Percentiles rank a stretch among this genome's conserved stretches.
Conservation (phyloP, 2,329 filamentous ascomycete genomes). For the Penicillium hesseltinei region DNA sequence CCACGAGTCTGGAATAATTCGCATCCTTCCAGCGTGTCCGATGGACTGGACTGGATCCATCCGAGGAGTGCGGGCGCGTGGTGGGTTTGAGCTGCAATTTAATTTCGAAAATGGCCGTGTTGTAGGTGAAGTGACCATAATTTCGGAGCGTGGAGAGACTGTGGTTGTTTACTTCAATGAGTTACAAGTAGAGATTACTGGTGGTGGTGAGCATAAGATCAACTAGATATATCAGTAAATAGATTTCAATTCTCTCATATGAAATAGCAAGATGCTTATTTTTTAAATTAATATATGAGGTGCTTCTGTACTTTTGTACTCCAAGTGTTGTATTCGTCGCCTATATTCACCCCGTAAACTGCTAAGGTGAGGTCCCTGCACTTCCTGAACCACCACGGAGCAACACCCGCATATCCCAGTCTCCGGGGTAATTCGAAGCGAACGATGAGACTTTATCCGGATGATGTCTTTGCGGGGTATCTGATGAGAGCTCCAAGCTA, state of each 20-base stretch:
- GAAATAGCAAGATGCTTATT: no score
- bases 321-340: background rate
- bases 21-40: constrained; percentile 42
- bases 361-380: background rate
- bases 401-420: background rate
- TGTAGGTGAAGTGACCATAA: constrained; percentile 14
- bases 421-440: constrained; percentile 8
- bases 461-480: background rate
- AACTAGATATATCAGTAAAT: background rate
- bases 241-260: background rate
- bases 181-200: constrained; percentile 13
- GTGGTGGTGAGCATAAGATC: constrained; percentile 9
- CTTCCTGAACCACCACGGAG: constrained; percentile 15
- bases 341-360: background rate
- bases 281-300: no score
- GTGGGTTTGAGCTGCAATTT: constrained; percentile 42
- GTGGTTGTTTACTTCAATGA: constrained; percentile 21
- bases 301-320: background rate
- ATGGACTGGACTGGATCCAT: constrained; percentile 37
- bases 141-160: constrained; percentile 15
- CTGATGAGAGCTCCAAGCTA: background rate
- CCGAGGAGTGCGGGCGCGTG: constrained; percentile 35
- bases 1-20: constrained; percentile 34
- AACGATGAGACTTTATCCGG: background rate
- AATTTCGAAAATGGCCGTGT: constrained; percentile 34